Base-by-base conservation (phyloP, 2,329 filamentous ascomycete genomes). In the Microdochium nivale region DNA sequence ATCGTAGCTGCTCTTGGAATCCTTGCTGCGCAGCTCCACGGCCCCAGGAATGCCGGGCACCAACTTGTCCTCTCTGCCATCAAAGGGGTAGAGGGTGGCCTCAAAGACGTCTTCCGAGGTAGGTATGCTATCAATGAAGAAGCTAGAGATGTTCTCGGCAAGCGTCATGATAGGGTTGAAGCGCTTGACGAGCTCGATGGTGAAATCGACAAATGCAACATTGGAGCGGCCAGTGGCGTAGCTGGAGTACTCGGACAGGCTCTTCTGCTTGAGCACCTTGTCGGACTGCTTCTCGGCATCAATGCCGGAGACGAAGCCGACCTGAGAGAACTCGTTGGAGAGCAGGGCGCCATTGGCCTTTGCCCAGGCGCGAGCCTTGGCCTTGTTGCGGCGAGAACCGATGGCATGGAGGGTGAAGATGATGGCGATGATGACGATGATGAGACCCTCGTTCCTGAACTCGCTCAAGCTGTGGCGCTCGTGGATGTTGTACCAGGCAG, bases 401-500 rank as follows among this genome's bases (percentile, higher is more conserved):
- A 90, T 82, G 63, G 95, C 71, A 67, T 97, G 91, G 56, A 95
- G 73, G 43, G 84, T 66, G 58, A 96, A 76, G 58, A 96, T 80
- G 50, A 95, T 58, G 51, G 84, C 64, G 60, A 96, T 81, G 63
- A 90, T 76, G 32, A 81, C 79, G 54, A 96, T 73, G 62, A 99
- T 87, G 67, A 90, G 73, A 54, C 88, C 86, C 74, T 99, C 94
- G 62, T 86, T 80, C 71, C 84, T 84, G 78, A 99, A 99, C 68
- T 99, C 94, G 63, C 78, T 79, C 54, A 86, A 74, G 25, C 84
- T 84, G 63, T 91, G 84, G 64, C 94, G 90, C 79, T 97, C 91
- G 79, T 95, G 94, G 55, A 97, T 77, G 52, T 90, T 90, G 74
- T 97, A 99, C 94, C 94, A 99, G 76, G 89, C 90, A 49, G 90